Conservation (phyloP, 108 stramenopile genomes). For the Skeletonema marinoi region DNA sequence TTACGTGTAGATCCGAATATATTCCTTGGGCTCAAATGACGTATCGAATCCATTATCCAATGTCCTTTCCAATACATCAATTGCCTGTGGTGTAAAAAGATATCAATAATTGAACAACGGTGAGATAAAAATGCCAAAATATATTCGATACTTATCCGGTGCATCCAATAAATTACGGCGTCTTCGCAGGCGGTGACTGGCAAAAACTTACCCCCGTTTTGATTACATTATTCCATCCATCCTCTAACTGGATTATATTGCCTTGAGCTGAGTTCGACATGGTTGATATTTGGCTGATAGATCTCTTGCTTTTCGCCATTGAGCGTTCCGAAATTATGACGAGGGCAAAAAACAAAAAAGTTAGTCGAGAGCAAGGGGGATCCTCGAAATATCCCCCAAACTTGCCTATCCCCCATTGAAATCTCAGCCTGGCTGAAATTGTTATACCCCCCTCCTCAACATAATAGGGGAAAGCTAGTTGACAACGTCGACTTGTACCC, state of each 20-base stretch:
- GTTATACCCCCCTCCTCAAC: no score
- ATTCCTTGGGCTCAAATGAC: constrained; percentile 92
- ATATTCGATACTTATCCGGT: background rate
- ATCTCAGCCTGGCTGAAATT: no score
- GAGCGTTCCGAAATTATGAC: no score
- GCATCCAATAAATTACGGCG: background rate
- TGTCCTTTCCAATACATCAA: constrained; percentile 88
- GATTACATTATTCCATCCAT: constrained; percentile 95
- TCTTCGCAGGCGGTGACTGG: background rate
- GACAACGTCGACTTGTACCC: no score
- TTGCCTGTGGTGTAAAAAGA: constrained; percentile 55
- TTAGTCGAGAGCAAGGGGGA: no score
- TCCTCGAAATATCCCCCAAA: no score
- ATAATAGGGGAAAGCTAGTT: no score
- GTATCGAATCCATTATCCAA: constrained; percentile 86
- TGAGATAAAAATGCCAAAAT: constrained; percentile 8
- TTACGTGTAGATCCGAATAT: constrained; percentile 91
- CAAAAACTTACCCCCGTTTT: constrained; percentile 83
- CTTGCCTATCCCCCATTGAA: no score
- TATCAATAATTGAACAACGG: background rate
- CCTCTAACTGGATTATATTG: constrained; percentile 83
- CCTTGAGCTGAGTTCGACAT: constrained; percentile 55
- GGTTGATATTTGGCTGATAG: background rate
- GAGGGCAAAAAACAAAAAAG: no score
- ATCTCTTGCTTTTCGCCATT: no score